Conservation (phyloP, 179 eudicot species). For the Silene coronaria region DNA sequence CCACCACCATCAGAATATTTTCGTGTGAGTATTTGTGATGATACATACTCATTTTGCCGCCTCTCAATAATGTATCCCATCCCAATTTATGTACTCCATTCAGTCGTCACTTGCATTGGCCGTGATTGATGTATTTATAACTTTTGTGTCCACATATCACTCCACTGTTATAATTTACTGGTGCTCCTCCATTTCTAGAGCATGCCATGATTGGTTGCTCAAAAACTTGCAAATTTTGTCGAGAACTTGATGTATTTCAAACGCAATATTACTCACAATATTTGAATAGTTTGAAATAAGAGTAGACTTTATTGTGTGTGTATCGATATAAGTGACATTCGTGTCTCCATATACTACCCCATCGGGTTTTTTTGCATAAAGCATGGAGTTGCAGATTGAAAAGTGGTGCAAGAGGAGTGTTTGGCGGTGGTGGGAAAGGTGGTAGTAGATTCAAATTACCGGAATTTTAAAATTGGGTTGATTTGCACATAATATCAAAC, state of each 20-base stretch:
- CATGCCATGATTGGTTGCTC: constrained; percentile 62
- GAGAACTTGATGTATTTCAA: not conserved
- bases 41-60: constrained; percentile 83
- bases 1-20: constrained; percentile 81
- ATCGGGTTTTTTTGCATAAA: constrained; percentile 55
- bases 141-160: constrained; percentile 38
- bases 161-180: constrained; percentile 36
- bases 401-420: constrained; percentile 47
- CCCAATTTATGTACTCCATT: constrained; percentile 71
- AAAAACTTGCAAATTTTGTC: constrained; percentile 29
- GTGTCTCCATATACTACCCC: constrained; percentile 52
- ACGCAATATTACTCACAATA: constrained; percentile 46
- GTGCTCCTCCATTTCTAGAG: constrained; percentile 45
- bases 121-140: constrained; percentile 36
- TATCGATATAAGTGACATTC: constrained; percentile 63
- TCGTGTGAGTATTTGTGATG: constrained; percentile 75
- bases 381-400: constrained; percentile 82
- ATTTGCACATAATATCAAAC: no score
- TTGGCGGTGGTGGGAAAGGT: no score
- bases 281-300: constrained; percentile 68
- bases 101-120: constrained; percentile 63
- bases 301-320: constrained; percentile 61
- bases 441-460: no score
- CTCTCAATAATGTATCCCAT: constrained; percentile 88
- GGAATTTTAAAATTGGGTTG: no score